Evolutionary conservation across 306 rosid species (phyloP), one percentile per base, ranked within the genome.

Genomic region (Vachellia pachyceras): DNA sequence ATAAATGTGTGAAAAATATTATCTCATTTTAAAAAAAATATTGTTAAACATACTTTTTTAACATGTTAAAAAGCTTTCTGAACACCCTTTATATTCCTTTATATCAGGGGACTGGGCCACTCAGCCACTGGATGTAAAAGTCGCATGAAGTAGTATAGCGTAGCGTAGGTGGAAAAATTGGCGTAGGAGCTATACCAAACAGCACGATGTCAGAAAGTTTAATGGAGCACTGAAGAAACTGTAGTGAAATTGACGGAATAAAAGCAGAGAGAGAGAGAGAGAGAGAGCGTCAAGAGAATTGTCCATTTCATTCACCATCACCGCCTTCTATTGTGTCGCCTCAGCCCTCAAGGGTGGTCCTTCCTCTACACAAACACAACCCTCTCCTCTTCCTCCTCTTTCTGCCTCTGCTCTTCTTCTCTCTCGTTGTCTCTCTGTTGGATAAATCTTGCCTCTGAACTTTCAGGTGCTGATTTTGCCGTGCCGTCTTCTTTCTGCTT

Each of bases 161-260:
- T 67, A 36, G 72, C 23, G 23, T 68, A 39, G 49, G 50, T 9
- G 50, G 6, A 10, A 68, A 68, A 40, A n/a, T n/a, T 10, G 35
- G 50, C 52, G 52, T 40, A 20, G 52, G 73, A 68, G 54, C 36
- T 5, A 42, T 42, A 12, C 10, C 3, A 22, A 3, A 44, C n/a
- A 69, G 47, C 14, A 20, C 42, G 74, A 69, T 22, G 74, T 69
- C 55, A 42, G 74, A 69, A 20, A 69, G 54, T 41, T 44, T 44
- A 42, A 22, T 42, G 74, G 74, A 69, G 14, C 20, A 12, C 55
- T 41, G 20, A 22, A 41, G 73, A 20, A n/a, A 42, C 74, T 69
- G 55, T 12, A 33, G 68, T 29, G 36, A 22, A 42, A 41, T 20
- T 41, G 36, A 45, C 46, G 37, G 52, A 42, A 69, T 44, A 69